phyloP scores from a whole-genome alignment of 2,329 filamentous ascomycete genomes.

The Diaporthe vexans region DNA sequence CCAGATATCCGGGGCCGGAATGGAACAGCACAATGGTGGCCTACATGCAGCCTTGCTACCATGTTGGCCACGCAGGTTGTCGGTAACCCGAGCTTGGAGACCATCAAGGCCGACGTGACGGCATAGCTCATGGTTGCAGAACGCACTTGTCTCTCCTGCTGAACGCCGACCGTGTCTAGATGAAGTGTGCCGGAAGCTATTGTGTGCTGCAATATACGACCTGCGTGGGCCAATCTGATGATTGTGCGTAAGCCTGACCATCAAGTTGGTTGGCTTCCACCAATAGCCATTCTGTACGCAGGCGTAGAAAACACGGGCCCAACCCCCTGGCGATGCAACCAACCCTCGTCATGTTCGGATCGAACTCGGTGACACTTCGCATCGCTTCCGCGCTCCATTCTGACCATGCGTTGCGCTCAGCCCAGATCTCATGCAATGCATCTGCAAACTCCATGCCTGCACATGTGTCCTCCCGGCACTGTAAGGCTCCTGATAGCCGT shows the following conservation, averaged over 20 bases:
- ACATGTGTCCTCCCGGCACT: background rate
- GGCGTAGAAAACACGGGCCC: background rate
- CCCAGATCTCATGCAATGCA: background rate
- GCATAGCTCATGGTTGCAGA: background rate
- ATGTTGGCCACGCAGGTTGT: constrained; percentile 1
- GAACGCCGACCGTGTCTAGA: background rate
- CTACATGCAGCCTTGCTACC: constrained; percentile 5
- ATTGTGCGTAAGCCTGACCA: constrained; percentile 22
- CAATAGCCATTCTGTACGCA: constrained; percentile 1
- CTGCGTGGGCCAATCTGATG: constrained; percentile 19
- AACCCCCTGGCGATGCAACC: constrained; percentile 25
- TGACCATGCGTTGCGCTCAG: background rate
- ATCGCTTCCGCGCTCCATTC: background rate
- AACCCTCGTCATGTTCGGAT: constrained; percentile 13
- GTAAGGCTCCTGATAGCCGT: background rate
- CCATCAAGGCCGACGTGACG: background rate
- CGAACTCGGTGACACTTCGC: constrained; percentile 8
- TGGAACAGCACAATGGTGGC: background rate
- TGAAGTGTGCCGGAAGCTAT: background rate
- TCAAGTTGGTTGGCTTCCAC: constrained; percentile 25
- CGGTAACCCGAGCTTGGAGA: background rate
- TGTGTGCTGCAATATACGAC: constrained; percentile 15
- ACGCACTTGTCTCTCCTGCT: background rate
- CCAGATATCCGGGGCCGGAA: background rate
- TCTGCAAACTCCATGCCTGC: background rate